Evolutionary conservation across 495 filamentous ascomycete genomes (phyloP).

Genomic region (Penicillium maclennaniae): DNA sequence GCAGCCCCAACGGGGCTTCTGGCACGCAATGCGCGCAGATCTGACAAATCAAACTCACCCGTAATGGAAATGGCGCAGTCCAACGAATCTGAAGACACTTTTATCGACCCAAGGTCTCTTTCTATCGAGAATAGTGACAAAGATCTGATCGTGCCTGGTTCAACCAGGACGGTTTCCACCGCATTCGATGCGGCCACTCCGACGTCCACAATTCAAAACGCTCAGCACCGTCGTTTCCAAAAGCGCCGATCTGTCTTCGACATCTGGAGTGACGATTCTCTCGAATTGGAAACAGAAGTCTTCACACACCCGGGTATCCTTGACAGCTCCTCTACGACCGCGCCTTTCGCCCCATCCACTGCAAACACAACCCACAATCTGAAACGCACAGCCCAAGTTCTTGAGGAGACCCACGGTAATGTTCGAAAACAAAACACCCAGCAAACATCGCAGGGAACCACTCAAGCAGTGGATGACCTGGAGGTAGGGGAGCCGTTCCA

Average conservation of each 20-base stretch:
- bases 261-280: slow-evolving; percentile 3
- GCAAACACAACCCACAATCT: not conserved
- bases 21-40: not conserved
- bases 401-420: not conserved
- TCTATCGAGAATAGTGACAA: not conserved
- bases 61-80: not conserved
- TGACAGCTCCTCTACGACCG: not conserved
- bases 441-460: not conserved
- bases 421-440: not conserved
- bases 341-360: not conserved
- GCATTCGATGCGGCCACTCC: not conserved
- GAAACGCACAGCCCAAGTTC: slow-evolving; percentile 6
- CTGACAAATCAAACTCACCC: not conserved
- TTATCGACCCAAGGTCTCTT: not conserved
- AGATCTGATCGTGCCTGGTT: not conserved
- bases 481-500: not conserved
- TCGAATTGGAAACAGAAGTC: not conserved
- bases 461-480: not conserved
- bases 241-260: slow-evolving; percentile 1
- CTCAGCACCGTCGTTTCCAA: not conserved
- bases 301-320: not conserved
- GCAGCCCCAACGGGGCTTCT: slow-evolving; percentile 37
- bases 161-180: not conserved
- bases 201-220: not conserved
- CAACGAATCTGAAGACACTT: not conserved